Conservation (phyloP, 352 stramenopile genomes). For the Globisporangium okanoganense region DNA sequence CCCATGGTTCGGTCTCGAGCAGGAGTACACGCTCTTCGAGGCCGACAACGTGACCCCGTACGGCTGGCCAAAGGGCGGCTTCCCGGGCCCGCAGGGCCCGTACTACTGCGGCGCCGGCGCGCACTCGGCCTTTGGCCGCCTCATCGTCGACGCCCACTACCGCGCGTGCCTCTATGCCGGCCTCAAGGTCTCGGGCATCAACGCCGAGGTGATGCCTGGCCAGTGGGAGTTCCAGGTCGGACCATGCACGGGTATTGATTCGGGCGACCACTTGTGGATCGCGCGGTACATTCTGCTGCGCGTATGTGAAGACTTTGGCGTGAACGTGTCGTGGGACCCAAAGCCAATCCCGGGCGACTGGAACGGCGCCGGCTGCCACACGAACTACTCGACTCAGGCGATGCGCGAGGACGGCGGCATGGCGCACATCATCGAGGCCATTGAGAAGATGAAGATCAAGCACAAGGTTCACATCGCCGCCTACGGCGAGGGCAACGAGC, state of each 20-base stretch:
- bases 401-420: slow-evolving; percentile 95
- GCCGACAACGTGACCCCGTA: slow-evolving; percentile 86
- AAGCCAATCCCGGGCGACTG: slow-evolving; percentile 98
- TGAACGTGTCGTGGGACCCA: slow-evolving; percentile 96
- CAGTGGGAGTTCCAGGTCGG: slow-evolving; percentile 98
- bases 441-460: slow-evolving; percentile 97
- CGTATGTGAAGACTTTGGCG: slow-evolving; percentile 96
- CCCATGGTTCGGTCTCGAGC: slow-evolving; percentile 97
- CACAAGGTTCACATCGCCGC: slow-evolving; percentile 97
- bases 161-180: slow-evolving; percentile 93
- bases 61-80: slow-evolving; percentile 90
- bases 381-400: slow-evolving; percentile 95
- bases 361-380: slow-evolving; percentile 96
- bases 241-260: slow-evolving; percentile 94
- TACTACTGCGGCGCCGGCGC: slow-evolving; percentile 94
- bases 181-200: slow-evolving; percentile 95
- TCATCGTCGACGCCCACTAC: slow-evolving; percentile 95
- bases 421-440: slow-evolving; percentile 93
- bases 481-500: slow-evolving; percentile 96
- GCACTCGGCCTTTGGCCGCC: slow-evolving; percentile 94
- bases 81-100: slow-evolving; percentile 86
- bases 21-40: slow-evolving; percentile 96
- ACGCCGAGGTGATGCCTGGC: slow-evolving; percentile 97
- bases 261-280: slow-evolving; percentile 96
- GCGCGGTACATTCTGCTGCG: slow-evolving; percentile 96